Base-by-base conservation (phyloP, 2,329 filamentous ascomycete species). In the Penicillium sclerotigenum region DNA sequence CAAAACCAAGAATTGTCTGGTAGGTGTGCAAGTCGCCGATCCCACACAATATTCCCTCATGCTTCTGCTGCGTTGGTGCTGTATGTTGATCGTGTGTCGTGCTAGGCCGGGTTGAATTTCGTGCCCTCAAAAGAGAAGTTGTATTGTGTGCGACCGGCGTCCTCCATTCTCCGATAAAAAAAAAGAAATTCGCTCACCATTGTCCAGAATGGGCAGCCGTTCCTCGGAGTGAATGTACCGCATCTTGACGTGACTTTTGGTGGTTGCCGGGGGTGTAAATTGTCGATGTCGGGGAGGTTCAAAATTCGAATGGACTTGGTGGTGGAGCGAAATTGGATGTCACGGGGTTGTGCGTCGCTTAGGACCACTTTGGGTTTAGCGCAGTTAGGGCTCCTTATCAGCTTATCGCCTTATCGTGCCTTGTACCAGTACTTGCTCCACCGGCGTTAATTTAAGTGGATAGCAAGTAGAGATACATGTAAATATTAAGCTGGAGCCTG, bases 181-280 rank as follows among this genome's bases (percentile, higher is more conserved):
- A 67, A 71, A 63, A 63, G 62, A 64, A 65, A 58, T 60, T 65
- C 64, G 63, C 90, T 82, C 87, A 96, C 91, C 91, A 84, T 92
- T 90, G 80, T 97, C 91, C 76, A 95, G 94, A 81, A 99, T 91
- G 75, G 87, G 86, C 83, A 99, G 85, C 82, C 86, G 84, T 87
- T 99, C 93, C 83, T 93, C 85, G 77, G 91, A 96, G 87, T 97
- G 91, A 84, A 99, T 96, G 90, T 97, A 97, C 86, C 90, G 95
- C 94, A 97, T 97, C 83, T 90, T 97, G 89, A 82, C 74, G 74
- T 74, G 68, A 68, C 72, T 67, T 68, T 67, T 69, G 71, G 68
- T 70, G 67, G 68, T 72, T 71, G 73, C 71, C 72, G 73, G 72
- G 67, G 66, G 63, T 52, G 58, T 65, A 66, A 65, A 68, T 72